These are phyloP conservation scores for Gamsiella multidivaricata DNA, from an alignment of 192 early-diverging fungal species.

Conservation along the genomic window DNA sequence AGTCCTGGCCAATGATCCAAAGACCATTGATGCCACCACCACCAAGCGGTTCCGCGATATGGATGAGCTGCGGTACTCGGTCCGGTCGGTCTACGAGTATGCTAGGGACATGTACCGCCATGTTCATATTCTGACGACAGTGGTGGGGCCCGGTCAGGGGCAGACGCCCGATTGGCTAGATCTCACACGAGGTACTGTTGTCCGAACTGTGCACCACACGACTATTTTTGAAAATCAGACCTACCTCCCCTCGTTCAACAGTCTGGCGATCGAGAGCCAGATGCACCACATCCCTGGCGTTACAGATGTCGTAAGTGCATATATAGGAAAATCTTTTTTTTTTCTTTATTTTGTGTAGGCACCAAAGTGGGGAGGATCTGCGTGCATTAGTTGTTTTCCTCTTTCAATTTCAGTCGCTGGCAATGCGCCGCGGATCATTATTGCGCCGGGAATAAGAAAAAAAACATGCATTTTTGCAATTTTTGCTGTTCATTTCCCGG, in stretches of 20 bases:
- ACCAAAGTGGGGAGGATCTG: neutral
- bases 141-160: neutral
- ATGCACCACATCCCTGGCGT: slow-evolving; percentile 42
- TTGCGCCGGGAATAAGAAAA: slow-evolving; percentile 11
- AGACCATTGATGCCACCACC: slow-evolving; percentile 11
- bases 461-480: too few relatives aligned
- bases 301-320: slow-evolving; percentile 37
- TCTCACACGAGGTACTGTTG: neutral
- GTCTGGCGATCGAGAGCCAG: slow-evolving; percentile 53
- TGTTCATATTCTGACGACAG: slow-evolving; percentile 41
- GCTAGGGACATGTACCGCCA: slow-evolving; percentile 28
- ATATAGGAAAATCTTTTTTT: neutral
- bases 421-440: slow-evolving; percentile 19
- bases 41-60: slow-evolving; percentile 48
- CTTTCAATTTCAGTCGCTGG: too few relatives aligned
- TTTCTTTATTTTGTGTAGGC: neutral
- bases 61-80: slow-evolving; percentile 56
- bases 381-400: too few relatives aligned
- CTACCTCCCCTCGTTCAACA: slow-evolving; percentile 55
- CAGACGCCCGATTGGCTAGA: slow-evolving; percentile 52
- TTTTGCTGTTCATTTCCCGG: too few relatives aligned
- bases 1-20: neutral
- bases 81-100: slow-evolving; percentile 43
- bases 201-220: slow-evolving; percentile 29
- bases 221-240: slow-evolving; percentile 28